Conservation (phyloP, 371 early-diverging fungal genomes). For the Mortierella sp. region DNA sequence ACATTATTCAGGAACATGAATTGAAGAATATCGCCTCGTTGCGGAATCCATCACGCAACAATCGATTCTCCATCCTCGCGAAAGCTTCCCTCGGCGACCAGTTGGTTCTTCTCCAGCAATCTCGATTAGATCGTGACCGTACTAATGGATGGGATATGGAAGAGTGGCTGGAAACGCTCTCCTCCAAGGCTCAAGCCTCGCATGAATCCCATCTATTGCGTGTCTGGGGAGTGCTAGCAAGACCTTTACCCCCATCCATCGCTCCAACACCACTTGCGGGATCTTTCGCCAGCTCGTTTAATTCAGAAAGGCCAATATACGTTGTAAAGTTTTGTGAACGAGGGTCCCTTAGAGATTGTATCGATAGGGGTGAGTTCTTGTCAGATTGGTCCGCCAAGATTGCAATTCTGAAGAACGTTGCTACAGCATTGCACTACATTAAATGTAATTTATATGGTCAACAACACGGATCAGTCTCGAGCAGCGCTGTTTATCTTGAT, state of each 20-base stretch:
- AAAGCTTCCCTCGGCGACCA: slow-evolving; percentile 11
- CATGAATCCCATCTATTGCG: slow-evolving; percentile 17
- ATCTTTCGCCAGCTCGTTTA: slow-evolving; percentile 5
- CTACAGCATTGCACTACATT: slow-evolving; percentile 32
- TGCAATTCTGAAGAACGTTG: slow-evolving; percentile 23
- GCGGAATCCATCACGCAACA: slow-evolving; percentile 22
- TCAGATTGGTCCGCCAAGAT: slow-evolving; percentile 14
- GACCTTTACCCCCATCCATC: background rate
- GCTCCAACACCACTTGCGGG: background rate
- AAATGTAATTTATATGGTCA: slow-evolving; percentile 22
- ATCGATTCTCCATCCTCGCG: slow-evolving; percentile 33
- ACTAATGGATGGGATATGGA: slow-evolving; percentile 15
- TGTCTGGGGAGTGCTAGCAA: slow-evolving; percentile 12
- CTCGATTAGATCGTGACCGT: background rate
- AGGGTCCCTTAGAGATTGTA: slow-evolving; percentile 29
- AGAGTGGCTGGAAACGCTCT: slow-evolving; percentile 13
- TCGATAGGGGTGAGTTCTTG: slow-evolving; percentile 31
- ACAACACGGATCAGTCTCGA: slow-evolving; percentile 31
- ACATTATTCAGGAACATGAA: slow-evolving; percentile 7
- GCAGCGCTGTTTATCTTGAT: slow-evolving; percentile 20
- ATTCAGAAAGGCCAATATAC: slow-evolving; percentile 6
- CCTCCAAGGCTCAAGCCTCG: background rate
- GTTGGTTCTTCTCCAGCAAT: slow-evolving; percentile 29
- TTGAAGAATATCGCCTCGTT: slow-evolving; percentile 7
- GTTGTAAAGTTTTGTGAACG: slow-evolving; percentile 26